Conservation (phyloP, 345 rosid genomes). For the Populus ilicifolia region DNA sequence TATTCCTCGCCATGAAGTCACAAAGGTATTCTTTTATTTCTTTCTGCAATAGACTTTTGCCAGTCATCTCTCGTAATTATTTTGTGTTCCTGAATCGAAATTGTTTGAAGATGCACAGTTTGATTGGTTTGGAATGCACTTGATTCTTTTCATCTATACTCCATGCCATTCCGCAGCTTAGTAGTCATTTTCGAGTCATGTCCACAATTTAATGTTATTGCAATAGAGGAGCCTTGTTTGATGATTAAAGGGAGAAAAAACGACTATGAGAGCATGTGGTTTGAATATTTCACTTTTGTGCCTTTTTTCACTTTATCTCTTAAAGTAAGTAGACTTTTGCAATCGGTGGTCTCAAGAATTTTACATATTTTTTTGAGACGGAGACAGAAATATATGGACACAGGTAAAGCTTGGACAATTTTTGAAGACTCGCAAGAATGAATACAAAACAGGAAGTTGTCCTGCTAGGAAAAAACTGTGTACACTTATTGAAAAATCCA, state of each 20-base stretch:
- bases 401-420: slow-evolving; percentile 4
- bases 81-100: background rate
- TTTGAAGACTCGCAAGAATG: background rate
- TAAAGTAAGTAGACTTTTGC: slow-evolving; percentile 6
- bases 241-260: too few species aligned
- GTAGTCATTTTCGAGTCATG: background rate
- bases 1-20: slow-evolving; percentile 71
- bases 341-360: slow-evolving; percentile 8
- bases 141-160: too few species aligned
- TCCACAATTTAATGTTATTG: background rate
- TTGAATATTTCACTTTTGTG: slow-evolving; percentile 1
- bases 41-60: background rate
- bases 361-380: background rate
- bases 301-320: background rate
- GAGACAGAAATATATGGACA: background rate
- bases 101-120: too few species aligned
- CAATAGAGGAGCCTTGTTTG: too few species aligned
- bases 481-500: background rate
- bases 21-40: slow-evolving; percentile 40
- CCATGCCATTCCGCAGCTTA: background rate
- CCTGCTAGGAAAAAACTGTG: background rate
- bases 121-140: too few species aligned
- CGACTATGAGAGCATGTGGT: background rate
- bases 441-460: background rate
- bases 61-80: background rate